Conservation (phyloP, 139 green algal genomes). For the Tetradesmus obliquus region DNA sequence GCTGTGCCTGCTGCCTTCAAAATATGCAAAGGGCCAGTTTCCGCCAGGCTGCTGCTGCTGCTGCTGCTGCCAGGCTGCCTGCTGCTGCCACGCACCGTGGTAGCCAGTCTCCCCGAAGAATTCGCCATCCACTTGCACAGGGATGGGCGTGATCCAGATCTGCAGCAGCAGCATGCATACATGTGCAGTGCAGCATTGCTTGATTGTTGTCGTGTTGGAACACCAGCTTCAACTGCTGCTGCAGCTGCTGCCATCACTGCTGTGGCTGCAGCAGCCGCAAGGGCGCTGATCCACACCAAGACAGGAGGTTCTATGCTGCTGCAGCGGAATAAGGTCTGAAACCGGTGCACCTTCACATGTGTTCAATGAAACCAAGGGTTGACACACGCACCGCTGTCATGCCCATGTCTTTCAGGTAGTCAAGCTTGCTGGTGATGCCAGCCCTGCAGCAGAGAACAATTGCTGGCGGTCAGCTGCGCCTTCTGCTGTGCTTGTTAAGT, state of each 20-base stretch:
- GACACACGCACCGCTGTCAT: conserved; percentile 23
- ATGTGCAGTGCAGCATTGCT: background rate
- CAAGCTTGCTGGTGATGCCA: conserved; percentile 34
- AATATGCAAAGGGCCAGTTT: too few relatives aligned
- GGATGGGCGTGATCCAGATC: conserved; percentile 36
- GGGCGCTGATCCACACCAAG: too few relatives aligned
- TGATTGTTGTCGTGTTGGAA: too few relatives aligned
- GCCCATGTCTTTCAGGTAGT: conserved; percentile 27
- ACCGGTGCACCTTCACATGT: too few relatives aligned
- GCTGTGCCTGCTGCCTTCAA: too few relatives aligned
- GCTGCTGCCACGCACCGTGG: background rate
- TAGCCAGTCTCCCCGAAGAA: conserved; percentile 1
- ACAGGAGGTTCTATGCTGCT: too few relatives aligned
- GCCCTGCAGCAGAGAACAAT: background rate
- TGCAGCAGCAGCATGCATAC: conserved; percentile 4
- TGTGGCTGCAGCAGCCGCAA: too few relatives aligned
- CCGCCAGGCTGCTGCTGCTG: too few relatives aligned
- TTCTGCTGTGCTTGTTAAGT: background rate
- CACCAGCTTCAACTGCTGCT: too few relatives aligned
- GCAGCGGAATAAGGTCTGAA: too few relatives aligned
- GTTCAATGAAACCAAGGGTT: background rate
- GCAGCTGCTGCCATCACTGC: too few relatives aligned
- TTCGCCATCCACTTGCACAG: background rate
- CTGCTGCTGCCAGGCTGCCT: background rate
- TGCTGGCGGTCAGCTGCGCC: background rate